These are phyloP conservation scores for Hypoxylon fuscum DNA, from an alignment of 495 filamentous ascomycete species.

Conservation along the genomic window DNA sequence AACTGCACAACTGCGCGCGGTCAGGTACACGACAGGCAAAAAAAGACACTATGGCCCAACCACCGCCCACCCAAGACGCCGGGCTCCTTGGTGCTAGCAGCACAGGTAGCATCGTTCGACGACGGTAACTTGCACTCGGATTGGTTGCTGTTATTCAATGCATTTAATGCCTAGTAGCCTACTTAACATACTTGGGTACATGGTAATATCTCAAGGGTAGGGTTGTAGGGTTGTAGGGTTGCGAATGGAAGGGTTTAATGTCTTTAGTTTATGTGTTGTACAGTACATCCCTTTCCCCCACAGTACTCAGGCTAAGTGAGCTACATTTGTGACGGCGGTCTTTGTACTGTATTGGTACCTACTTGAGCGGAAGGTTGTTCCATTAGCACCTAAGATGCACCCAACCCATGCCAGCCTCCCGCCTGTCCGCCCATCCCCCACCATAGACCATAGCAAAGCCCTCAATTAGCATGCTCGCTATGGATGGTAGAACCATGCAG, in stretches of 20 bases:
- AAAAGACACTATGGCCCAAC: conserved; percentile 20
- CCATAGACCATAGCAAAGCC: conserved; percentile 18
- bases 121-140: conserved; percentile 11
- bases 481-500: background rate
- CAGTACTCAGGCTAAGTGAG: conserved; percentile 1
- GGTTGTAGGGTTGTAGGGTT: background rate
- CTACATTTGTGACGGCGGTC: conserved; percentile 7
- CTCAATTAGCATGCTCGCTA: conserved; percentile 5
- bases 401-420: conserved; percentile 9
- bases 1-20: conserved; percentile 11
- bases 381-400: conserved; percentile 15
- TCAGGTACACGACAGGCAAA: conserved; percentile 27
- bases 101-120: conserved; percentile 24
- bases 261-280: background rate
- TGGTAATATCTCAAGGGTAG: background rate
- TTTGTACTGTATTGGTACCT: conserved; percentile 34
- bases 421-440: background rate
- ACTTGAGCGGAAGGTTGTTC: conserved; percentile 11
- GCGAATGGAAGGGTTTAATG: background rate
- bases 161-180: conserved; percentile 17
- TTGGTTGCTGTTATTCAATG: conserved; percentile 18
- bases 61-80: conserved; percentile 27
- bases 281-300: conserved; percentile 14
- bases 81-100: conserved; percentile 22
- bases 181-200: background rate